A percentile compares a stretch with the other conserved stretches of the same genome.
Conservation (phyloP, 2,329 filamentous ascomycete species). For the Penicillium sp. region DNA sequence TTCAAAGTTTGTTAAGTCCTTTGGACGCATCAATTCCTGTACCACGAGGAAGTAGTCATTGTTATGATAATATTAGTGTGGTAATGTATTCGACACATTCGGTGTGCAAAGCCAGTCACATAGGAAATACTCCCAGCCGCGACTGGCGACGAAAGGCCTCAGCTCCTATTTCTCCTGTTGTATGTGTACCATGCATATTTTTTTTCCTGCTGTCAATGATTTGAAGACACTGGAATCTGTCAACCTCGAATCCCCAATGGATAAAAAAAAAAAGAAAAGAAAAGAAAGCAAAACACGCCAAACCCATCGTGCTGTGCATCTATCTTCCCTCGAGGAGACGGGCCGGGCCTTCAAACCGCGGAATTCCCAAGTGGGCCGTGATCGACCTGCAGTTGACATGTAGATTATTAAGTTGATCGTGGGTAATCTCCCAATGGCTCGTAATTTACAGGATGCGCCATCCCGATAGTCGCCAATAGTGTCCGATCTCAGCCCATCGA, state of each 20-base stretch:
- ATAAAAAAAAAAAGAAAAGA: conserved; percentile 5
- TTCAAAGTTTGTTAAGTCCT: neutral
- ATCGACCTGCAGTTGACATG: conserved; percentile 23
- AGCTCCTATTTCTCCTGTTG: neutral
- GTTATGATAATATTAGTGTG: conserved; percentile 7
- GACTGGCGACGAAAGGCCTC: conserved; percentile 21
- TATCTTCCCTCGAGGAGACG: conserved; percentile 27
- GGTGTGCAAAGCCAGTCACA: conserved; percentile 10
- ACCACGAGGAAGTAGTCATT: conserved; percentile 11
- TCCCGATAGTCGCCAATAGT: conserved; percentile 31
- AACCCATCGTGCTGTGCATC: conserved; percentile 11
- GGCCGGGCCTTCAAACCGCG: conserved; percentile 25
- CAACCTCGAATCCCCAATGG: neutral
- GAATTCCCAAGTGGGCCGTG: conserved; percentile 24
- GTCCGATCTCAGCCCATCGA: conserved; percentile 23
- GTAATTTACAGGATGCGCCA: conserved; percentile 24
- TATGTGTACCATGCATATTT: neutral
- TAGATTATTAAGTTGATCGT: conserved; percentile 19
- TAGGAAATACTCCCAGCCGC: conserved; percentile 20
- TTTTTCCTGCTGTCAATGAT: too few species aligned
- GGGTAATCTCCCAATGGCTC: conserved; percentile 10
- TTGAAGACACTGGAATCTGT: conserved; percentile 11
- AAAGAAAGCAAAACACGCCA: conserved; percentile 8
- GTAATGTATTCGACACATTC: conserved; percentile 10
- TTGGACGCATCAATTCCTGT: conserved; percentile 13